These are phyloP conservation scores for barley (Hordeum vulgare) DNA, from an alignment of 176 grass and related monocot genomes.

Conservation along the genomic window DNA sequence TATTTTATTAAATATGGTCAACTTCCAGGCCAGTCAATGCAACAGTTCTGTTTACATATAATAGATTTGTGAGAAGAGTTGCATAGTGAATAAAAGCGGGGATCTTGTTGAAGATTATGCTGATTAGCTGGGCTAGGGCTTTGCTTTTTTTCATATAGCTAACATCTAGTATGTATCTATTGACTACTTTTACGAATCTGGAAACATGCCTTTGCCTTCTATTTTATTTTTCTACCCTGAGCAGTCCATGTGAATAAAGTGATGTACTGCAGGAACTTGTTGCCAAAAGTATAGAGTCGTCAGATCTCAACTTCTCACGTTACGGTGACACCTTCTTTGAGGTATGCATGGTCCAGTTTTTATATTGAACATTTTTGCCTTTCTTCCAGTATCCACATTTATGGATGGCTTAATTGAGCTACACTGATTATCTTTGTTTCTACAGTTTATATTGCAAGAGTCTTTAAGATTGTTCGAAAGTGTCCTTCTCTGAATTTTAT, in stretches of 20 bases:
- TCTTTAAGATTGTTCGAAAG: background rate
- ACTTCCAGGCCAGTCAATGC: background rate
- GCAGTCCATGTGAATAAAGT: background rate
- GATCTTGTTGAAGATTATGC: background rate
- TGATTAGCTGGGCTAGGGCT: background rate
- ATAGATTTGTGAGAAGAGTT: background rate
- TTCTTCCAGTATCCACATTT: background rate
- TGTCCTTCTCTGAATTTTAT: background rate
- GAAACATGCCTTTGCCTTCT: background rate
- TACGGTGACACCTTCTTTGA: conserved; percentile 99
- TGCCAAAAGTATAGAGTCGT: conserved; percentile 88
- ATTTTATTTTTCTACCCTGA: background rate
- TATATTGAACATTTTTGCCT: background rate
- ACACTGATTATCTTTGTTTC: background rate
- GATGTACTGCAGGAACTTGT: conserved; percentile 69
- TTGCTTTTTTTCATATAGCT: background rate
- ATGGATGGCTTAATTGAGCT: background rate
- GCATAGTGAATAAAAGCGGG: background rate
- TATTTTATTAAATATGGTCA: background rate
- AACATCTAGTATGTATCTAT: background rate
- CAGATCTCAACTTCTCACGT: conserved; percentile 95
- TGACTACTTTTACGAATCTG: background rate
- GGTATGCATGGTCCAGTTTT: conserved; percentile 23
- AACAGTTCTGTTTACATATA: background rate
- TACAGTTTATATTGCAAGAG: background rate